Percentiles rank a stretch among this genome's conserved stretches.
Conservation (phyloP, 345 rosid species). For the Garcia nutans region DNA sequence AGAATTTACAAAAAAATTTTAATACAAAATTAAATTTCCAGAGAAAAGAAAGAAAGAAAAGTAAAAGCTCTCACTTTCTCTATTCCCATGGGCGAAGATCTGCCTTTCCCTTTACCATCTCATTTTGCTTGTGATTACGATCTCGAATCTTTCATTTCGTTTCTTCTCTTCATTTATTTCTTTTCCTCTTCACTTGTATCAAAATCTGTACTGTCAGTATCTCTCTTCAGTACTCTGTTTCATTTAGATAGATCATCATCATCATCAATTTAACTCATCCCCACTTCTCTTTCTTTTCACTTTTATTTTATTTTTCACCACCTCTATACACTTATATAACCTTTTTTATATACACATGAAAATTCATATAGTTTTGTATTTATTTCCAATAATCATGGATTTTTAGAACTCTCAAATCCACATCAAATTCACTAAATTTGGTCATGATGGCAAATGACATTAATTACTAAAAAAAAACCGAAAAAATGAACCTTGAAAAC, state of each 20-base stretch:
- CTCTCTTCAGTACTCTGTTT: not conserved
- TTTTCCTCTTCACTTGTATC: conserved; percentile 3
- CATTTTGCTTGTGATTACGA: conserved; percentile 48
- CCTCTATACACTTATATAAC: not conserved
- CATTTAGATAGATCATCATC: conserved; percentile 28
- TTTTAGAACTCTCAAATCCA: not conserved
- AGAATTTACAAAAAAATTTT: not conserved
- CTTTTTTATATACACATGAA: not conserved
- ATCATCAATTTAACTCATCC: conserved; percentile 37
- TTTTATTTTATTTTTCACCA: not conserved
- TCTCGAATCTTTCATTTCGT: conserved; percentile 49
- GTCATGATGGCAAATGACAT: too few relatives aligned
- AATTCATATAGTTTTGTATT: too few relatives aligned
- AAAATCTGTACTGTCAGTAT: conserved; percentile 19
- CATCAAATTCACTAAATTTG: not conserved
- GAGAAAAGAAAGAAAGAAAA: conserved; percentile 4
- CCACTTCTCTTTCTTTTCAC: conserved; percentile 31
- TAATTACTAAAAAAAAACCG: not conserved
- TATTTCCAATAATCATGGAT: too few relatives aligned
- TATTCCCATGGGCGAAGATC: conserved; percentile 53
- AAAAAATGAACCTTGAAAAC: not conserved
- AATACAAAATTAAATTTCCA: conserved; percentile 18
- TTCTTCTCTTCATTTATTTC: not conserved
- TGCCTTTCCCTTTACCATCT: conserved; percentile 33
- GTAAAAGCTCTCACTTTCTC: conserved; percentile 52